phyloP scores from a whole-genome alignment of 108 stramenopile species.

The Cylindrotheca fusiformis region DNA sequence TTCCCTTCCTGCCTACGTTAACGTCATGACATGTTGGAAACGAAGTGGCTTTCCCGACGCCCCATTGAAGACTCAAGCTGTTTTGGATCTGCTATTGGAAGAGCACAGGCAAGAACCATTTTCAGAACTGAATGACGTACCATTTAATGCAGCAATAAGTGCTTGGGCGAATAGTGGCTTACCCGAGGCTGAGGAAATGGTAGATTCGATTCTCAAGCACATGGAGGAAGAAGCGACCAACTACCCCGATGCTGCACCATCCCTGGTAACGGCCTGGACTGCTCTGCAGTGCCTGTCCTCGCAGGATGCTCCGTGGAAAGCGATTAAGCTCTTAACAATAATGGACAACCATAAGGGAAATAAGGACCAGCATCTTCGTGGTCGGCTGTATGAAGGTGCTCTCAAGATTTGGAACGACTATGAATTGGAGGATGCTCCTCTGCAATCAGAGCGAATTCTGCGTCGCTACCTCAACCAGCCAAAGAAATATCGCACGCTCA shows the following conservation, averaged over 20 bases:
- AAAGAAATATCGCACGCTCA: not conserved
- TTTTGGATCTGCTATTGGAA: constrained; percentile 17
- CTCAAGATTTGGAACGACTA: not conserved
- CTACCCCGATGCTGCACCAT: not conserved
- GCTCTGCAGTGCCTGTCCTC: constrained; percentile 6
- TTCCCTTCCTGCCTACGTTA: constrained; percentile 13
- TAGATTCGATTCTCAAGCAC: constrained; percentile 1
- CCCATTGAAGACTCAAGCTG: constrained; percentile 10
- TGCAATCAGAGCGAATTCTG: not conserved
- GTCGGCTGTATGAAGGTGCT: not conserved
- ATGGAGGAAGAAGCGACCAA: constrained; percentile 5
- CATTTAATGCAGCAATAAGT: constrained; percentile 16
- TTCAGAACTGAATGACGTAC: constrained; percentile 13
- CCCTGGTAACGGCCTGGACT: constrained; percentile 14
- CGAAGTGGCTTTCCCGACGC: not conserved
- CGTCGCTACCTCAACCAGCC: constrained; percentile 10
- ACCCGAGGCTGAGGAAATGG: constrained; percentile 1
- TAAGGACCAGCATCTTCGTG: not conserved
- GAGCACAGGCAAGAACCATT: constrained; percentile 1
- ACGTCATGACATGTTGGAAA: constrained; percentile 26
- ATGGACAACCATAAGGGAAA: not conserved
- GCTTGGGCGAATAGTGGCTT: constrained; percentile 5
- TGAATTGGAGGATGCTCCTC: not conserved
- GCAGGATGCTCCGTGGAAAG: not conserved
- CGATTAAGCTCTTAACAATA: not conserved